These are phyloP conservation scores for Ceratocystis smalleyi DNA, from an alignment of 2,329 filamentous ascomycete species.

Conservation along the genomic window DNA sequence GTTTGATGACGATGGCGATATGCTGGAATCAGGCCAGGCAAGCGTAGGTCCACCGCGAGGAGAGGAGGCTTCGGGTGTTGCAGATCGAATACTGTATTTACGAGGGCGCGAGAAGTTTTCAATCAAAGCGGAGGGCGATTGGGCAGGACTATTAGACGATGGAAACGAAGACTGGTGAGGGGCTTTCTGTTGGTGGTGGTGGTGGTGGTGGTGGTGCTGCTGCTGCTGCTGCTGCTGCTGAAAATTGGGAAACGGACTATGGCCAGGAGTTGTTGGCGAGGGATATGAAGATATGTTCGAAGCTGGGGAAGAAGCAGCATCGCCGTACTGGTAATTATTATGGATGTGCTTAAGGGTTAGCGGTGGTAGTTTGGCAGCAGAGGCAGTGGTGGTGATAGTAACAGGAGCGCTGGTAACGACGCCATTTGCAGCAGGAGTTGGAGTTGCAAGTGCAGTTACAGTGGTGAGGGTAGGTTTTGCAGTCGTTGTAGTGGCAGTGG, in stretches of 20 bases:
- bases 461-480: background rate
- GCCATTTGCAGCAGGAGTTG: background rate
- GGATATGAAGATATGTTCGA: background rate
- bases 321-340: background rate
- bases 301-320: background rate
- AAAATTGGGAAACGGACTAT: background rate
- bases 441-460: no score
- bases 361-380: background rate
- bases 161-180: background rate
- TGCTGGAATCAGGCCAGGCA: background rate
- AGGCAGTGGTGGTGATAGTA: background rate
- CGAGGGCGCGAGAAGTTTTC: conserved; percentile 47
- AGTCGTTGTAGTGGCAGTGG: background rate
- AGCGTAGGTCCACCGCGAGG: conserved; percentile 12
- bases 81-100: conserved; percentile 33
- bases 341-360: background rate
- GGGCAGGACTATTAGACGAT: background rate
- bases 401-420: background rate
- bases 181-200: conserved; percentile 20
- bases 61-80: conserved; percentile 11
- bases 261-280: background rate
- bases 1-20: background rate
- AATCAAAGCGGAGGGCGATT: conserved; percentile 23
- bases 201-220: conserved; percentile 19
- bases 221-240: background rate